These are phyloP conservation scores for Coemansia sp. DNA, from an alignment of 192 early-diverging fungal genomes.

Conservation along the genomic window DNA sequence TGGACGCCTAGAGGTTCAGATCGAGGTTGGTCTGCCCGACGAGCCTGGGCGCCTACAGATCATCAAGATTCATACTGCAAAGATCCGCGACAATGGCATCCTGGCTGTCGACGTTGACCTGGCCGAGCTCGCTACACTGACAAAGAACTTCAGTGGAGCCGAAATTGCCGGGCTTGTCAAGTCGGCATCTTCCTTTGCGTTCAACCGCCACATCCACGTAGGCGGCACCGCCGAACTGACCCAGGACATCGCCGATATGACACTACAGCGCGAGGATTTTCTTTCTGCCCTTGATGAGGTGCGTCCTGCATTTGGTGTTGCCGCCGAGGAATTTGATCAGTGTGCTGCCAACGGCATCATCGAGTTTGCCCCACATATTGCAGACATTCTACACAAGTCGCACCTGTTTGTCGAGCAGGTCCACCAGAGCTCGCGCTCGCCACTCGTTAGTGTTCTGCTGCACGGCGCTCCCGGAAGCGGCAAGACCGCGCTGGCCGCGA, in stretches of 20 bases:
- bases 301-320: conserved; percentile 89
- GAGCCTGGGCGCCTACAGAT: conserved; percentile 91
- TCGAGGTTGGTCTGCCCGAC: conserved; percentile 94
- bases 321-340: conserved; percentile 84
- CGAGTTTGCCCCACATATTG: conserved; percentile 64
- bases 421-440: conserved; percentile 75
- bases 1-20: conserved; percentile 93
- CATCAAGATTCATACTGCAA: conserved; percentile 87
- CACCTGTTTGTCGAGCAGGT: conserved; percentile 71
- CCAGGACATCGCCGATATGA: conserved; percentile 85
- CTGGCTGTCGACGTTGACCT: conserved; percentile 81
- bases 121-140: conserved; percentile 77
- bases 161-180: conserved; percentile 94
- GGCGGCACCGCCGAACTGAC: conserved; percentile 79
- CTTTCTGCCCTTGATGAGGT: conserved; percentile 89
- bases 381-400: conserved; percentile 60
- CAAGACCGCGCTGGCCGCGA: conserved; percentile 96
- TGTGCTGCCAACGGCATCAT: conserved; percentile 86
- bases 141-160: conserved; percentile 97
- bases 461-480: conserved; percentile 87
- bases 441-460: conserved; percentile 86
- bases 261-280: conserved; percentile 85
- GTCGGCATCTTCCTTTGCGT: conserved; percentile 90
- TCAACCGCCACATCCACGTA: conserved; percentile 94
- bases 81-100: conserved; percentile 80